Percentiles rank a stretch among this genome's conserved stretches.
phyloP scores from a whole-genome alignment of 2,329 filamentous ascomycete species.

The Allantophomopsis lycopodina region DNA sequence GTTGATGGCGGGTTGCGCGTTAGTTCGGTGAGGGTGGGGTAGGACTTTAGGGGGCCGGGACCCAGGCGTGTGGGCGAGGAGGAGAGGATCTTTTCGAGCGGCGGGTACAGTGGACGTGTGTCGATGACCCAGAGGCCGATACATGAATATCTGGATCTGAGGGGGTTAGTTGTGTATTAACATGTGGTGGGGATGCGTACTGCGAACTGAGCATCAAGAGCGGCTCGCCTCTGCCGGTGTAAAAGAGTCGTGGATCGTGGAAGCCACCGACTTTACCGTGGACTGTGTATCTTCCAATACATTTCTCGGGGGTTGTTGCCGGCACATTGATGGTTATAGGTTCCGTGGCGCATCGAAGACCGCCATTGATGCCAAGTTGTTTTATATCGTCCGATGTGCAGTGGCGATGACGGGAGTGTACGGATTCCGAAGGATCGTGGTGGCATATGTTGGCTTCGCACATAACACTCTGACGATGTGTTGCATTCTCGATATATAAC shows the following conservation, averaged over 20 bases:
- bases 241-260: conserved; percentile 25
- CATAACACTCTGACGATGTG: conserved; percentile 22
- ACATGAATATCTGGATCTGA: too few relatives aligned
- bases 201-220: conserved; percentile 23
- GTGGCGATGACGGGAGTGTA: conserved; percentile 8
- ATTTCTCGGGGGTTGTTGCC: conserved; percentile 21
- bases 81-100: too few relatives aligned
- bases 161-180: conserved; percentile 7
- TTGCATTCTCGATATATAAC: conserved; percentile 18
- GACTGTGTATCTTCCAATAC: conserved; percentile 16
- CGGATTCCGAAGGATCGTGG: conserved; percentile 5
- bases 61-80: too few relatives aligned
- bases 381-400: conserved; percentile 19
- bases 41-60: too few relatives aligned
- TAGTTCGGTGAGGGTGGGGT: conserved; percentile 19
- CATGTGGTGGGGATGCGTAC: conserved; percentile 9
- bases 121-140: too few relatives aligned
- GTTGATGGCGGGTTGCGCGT: conserved; percentile 21
- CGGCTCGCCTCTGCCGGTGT: conserved; percentile 23
- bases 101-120: too few relatives aligned
- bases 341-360: conserved; percentile 18
- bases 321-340: conserved; percentile 21
- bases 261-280: conserved; percentile 24
- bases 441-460: conserved; percentile 24
- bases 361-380: conserved; percentile 18